Evolutionary conservation across 345 rosid genomes (phyloP).

Genomic region (Euphorbia peplus): DNA sequence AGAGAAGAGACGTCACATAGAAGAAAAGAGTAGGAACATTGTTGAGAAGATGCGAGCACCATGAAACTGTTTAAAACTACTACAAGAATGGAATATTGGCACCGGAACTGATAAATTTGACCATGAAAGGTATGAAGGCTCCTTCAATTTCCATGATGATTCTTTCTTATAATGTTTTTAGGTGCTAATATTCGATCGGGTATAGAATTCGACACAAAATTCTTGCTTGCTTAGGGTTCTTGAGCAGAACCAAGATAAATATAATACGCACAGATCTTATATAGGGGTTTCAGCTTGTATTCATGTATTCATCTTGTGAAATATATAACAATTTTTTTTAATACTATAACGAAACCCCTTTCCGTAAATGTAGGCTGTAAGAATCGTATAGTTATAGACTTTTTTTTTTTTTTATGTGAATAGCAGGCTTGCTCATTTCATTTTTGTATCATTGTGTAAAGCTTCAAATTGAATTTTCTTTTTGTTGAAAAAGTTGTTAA

Average conservation of each 20-base stretch:
- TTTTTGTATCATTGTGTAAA: too few species aligned
- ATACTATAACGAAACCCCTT: neutral
- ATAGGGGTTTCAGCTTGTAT: neutral
- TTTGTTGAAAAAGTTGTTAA: too few species aligned
- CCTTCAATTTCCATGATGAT: neutral
- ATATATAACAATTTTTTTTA: neutral
- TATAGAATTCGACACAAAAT: neutral
- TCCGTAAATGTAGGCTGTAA: neutral
- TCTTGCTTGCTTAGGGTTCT: neutral
- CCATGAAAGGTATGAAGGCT: neutral
- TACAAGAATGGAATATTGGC: neutral
- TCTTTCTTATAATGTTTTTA: neutral
- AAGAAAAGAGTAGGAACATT: conserved; percentile 67
- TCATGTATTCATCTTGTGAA: neutral
- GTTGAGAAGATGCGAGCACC: conserved; percentile 89
- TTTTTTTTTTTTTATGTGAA: too few species aligned
- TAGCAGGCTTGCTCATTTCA: too few species aligned
- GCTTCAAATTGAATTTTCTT: too few species aligned
- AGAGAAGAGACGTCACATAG: conserved; percentile 80
- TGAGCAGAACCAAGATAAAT: conserved; percentile 4
- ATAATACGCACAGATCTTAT: neutral
- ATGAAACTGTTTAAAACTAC: conserved; percentile 18
- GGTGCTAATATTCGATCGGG: neutral
- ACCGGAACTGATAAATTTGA: neutral
- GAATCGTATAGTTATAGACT: neutral